Evolutionary conservation across 257 asterid genomes (phyloP).

Genomic region (Solanum chmielewskii): DNA sequence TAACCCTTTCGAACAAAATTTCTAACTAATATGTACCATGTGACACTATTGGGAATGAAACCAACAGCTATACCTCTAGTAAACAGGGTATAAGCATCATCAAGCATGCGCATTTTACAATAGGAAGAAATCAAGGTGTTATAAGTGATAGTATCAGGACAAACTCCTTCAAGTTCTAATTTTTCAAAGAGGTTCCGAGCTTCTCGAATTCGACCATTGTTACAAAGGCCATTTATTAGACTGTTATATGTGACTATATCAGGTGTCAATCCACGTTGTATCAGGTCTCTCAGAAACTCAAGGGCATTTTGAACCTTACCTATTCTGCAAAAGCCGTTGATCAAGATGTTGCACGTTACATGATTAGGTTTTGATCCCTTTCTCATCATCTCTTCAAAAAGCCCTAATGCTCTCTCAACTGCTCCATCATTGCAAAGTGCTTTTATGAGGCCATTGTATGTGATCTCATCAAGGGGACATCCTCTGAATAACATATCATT

Average conservation of each 20-base stretch:
- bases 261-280: slow-evolving; percentile 59
- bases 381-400: slow-evolving; percentile 61
- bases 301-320: slow-evolving; percentile 44
- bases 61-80: slow-evolving; percentile 50
- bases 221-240: slow-evolving; percentile 74
- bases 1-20: slow-evolving; percentile 19
- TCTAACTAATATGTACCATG: slow-evolving; percentile 60
- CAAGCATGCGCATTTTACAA: slow-evolving; percentile 47
- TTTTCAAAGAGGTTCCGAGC: slow-evolving; percentile 50
- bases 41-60: slow-evolving; percentile 48
- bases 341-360: slow-evolving; percentile 47
- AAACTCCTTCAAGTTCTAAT: slow-evolving; percentile 41
- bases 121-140: slow-evolving; percentile 53
- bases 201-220: slow-evolving; percentile 38
- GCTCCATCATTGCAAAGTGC: slow-evolving; percentile 69
- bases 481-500: slow-evolving; percentile 81
- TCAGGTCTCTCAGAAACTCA: slow-evolving; percentile 58
- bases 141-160: slow-evolving; percentile 59
- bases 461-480: slow-evolving; percentile 48
- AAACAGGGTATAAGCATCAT: slow-evolving; percentile 48
- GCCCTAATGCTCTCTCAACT: slow-evolving; percentile 59
- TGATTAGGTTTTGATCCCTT: slow-evolving; percentile 42
- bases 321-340: slow-evolving; percentile 17
- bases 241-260: slow-evolving; percentile 68
- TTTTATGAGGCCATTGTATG: slow-evolving; percentile 63